Evolutionary conservation across 129 eudicot genomes (phyloP).

Genomic region (Logfia minima): DNA sequence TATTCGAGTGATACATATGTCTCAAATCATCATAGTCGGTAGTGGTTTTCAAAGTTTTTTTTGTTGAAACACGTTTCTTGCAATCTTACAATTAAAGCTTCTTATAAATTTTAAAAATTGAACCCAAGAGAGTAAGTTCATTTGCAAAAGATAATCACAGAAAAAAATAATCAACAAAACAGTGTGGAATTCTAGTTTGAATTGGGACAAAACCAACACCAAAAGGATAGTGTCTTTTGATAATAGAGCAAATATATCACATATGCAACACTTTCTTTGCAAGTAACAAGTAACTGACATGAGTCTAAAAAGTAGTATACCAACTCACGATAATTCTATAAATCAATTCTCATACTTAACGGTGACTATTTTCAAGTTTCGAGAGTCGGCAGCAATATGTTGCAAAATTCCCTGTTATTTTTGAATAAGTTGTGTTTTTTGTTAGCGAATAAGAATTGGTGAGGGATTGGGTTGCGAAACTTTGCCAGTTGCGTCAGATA

Average conservation of each 20-base stretch:
- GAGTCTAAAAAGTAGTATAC: neutral
- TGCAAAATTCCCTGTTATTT: too few species aligned
- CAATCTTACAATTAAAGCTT: too few species aligned
- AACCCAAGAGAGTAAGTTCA: neutral
- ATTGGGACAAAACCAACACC: neutral
- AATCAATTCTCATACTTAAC: neutral
- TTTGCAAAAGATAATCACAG: slow-evolving; percentile 2
- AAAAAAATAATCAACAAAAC: neutral
- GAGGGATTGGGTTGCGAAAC: too few species aligned
- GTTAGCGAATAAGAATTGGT: too few species aligned
- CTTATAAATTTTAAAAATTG: too few species aligned
- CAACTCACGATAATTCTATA: neutral
- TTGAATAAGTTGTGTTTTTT: too few species aligned
- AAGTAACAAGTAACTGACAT: neutral
- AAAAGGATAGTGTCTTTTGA: neutral
- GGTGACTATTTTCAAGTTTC: neutral
- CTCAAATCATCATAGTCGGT: too few species aligned
- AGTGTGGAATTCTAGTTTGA: neutral
- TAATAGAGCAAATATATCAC: neutral
- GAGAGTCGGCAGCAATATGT: neutral
- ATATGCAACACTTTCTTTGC: neutral
- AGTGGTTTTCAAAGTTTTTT: too few species aligned
- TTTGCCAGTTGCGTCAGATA: too few species aligned
- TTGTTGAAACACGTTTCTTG: too few species aligned
- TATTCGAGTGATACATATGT: too few species aligned